Base-by-base conservation (phyloP, 2,329 filamentous ascomycete genomes). In the Bipolaris victoriae region DNA sequence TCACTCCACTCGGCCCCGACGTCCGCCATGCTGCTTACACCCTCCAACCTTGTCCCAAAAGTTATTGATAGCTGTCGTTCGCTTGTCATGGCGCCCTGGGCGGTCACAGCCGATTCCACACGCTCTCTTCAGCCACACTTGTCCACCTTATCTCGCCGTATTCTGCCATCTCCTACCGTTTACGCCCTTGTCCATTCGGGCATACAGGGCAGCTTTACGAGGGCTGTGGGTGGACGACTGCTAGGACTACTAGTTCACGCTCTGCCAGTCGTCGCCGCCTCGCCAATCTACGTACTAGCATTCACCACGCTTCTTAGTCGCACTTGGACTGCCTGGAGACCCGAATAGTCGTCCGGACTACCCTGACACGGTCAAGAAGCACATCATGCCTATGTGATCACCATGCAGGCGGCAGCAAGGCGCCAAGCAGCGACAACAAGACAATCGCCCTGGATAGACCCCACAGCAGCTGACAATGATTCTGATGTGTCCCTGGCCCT, bases 1-100 rank as follows among this genome's bases (percentile, higher is more conserved):
- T 58, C 64, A 50, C 59, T 60, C 51, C 52, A 46, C 50, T 44
- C 57, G 57, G 57, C 62, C 46, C 49, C 52, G 59, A 57, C 54
- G 54, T 58, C 58, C 36, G 52, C 63, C 56, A 31, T 46, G 53
- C 37, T 55, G 29, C 62, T 50, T 58, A 44, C 60, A 64, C 35
- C 36, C 16, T 37, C 39, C 41, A 26, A 43, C 55, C 48, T 26
- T 24, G 51, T 43, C 26, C 49, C 18, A 11, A 20, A 15, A 16
- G 36, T 50, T 40, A 31, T 46, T 36, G 49, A 48, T 52, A 57
- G 44, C 52, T 20, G 52, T 45, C 26, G 50, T 55, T 59, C 49
- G 59, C 46, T 45, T 37, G 37, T 48, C 16, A 11, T 51, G 20
- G 33, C 39, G 37, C 31, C 40, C 15, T 44, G 44, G 46, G 31